Conservation (phyloP, 768 basidiomycete species). For the Gloeopeniophorella convolvens region DNA sequence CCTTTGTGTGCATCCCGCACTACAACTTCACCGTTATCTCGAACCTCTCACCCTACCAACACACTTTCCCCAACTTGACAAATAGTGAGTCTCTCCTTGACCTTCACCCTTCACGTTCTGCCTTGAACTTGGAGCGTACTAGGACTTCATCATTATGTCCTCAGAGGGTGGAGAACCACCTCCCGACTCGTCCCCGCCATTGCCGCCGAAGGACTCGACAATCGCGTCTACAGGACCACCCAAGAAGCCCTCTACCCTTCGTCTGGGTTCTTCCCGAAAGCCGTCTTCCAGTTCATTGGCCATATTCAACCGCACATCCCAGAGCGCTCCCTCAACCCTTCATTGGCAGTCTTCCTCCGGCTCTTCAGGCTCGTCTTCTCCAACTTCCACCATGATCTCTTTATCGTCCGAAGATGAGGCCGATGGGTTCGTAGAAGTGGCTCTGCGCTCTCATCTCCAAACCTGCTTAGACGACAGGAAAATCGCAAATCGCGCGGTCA, state of each 20-base stretch:
- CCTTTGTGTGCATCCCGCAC: no score
- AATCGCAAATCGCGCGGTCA: constrained; percentile 11
- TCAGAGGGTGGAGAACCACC: not conserved
- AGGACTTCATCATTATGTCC: not conserved
- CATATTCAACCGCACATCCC: constrained; percentile 3
- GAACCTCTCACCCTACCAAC: no score
- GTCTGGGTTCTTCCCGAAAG: not conserved
- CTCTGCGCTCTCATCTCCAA: constrained; percentile 9
- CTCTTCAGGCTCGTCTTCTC: constrained; percentile 3
- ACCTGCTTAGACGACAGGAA: constrained; percentile 13
- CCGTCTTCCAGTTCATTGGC: constrained; percentile 6
- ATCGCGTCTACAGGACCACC: constrained; percentile 2
- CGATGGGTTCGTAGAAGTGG: not conserved
- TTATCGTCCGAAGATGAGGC: not conserved
- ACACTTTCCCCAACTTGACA: no score
- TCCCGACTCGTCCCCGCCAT: not conserved
- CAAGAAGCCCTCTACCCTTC: not conserved
- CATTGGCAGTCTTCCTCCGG: constrained; percentile 1
- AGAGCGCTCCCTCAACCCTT: not conserved
- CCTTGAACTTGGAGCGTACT: not conserved
- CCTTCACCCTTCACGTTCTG: no score
- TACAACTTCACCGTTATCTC: no score
- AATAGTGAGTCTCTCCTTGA: no score
- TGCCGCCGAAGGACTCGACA: not conserved
- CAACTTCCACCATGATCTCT: constrained; percentile 7